Evolutionary conservation across 306 rosid genomes (phyloP).

Genomic region (Dalbergia oliveri): DNA sequence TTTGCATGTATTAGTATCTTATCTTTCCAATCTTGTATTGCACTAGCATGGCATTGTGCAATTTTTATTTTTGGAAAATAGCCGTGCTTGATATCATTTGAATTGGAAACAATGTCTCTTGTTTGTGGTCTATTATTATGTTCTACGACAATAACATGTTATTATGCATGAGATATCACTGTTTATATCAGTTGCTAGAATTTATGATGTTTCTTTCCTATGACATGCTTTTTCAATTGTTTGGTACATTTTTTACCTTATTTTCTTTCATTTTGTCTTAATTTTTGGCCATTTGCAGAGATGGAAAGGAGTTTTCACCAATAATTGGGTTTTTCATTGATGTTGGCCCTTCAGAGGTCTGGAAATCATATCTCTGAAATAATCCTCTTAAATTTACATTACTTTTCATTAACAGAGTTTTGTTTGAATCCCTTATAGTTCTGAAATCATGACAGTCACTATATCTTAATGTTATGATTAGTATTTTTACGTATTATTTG

Average conservation of each 20-base stretch:
- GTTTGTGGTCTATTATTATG: not conserved
- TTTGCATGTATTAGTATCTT: not conserved
- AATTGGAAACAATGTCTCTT: slow-evolving; percentile 9
- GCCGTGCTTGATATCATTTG: not conserved
- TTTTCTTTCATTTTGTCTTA: not conserved
- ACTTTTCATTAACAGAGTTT: slow-evolving; percentile 11
- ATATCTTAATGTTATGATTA: slow-evolving; percentile 17
- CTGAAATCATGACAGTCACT: not conserved
- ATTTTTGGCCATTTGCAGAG: slow-evolving; percentile 56
- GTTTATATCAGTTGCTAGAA: slow-evolving; percentile 18
- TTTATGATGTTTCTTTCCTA: slow-evolving; percentile 6
- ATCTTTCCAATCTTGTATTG: slow-evolving; percentile 22
- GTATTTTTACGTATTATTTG: slow-evolving; percentile 22
- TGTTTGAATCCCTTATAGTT: not conserved
- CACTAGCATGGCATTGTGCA: not conserved
- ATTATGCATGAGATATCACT: slow-evolving; percentile 3
- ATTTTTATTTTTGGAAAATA: not conserved
- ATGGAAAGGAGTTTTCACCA: slow-evolving; percentile 86
- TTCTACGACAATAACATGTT: slow-evolving; percentile 3
- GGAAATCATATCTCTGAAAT: slow-evolving; percentile 34
- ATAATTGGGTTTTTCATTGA: slow-evolving; percentile 74
- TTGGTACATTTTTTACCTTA: slow-evolving; percentile 22
- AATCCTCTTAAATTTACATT: slow-evolving; percentile 5
- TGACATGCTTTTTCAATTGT: slow-evolving; percentile 5
- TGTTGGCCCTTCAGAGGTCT: slow-evolving; percentile 73